Evolutionary conservation across 495 filamentous ascomycete species (phyloP).

Genomic region (Terfezia claveryi): DNA sequence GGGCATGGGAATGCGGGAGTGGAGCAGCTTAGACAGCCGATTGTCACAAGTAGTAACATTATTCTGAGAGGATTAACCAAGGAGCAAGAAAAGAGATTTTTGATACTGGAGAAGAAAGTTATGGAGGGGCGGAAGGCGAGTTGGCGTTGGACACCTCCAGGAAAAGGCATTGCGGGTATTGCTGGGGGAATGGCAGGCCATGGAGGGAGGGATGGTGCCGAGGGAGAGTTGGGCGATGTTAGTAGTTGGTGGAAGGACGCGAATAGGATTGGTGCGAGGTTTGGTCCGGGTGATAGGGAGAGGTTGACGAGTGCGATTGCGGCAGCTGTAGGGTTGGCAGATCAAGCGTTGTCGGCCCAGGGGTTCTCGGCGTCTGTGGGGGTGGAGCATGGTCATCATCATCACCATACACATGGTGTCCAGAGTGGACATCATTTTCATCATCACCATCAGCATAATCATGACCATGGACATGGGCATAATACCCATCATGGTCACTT

Average conservation of each 20-base stretch:
- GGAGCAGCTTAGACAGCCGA: conserved; percentile 5
- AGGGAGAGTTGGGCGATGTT: conserved; percentile 10
- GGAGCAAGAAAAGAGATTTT: conserved; percentile 55
- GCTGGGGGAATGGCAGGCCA: conserved; percentile 12
- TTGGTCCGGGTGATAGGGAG: not conserved
- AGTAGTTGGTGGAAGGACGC: conserved; percentile 9
- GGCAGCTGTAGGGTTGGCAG: not conserved
- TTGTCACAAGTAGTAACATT: conserved; percentile 61
- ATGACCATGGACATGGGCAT: not conserved
- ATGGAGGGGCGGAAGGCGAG: conserved; percentile 14
- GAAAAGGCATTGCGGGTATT: not conserved
- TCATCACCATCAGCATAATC: not conserved
- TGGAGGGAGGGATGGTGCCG: conserved; percentile 16
- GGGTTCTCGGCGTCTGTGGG: no score
- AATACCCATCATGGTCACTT: no score
- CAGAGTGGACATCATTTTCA: not conserved
- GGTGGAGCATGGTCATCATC: no score
- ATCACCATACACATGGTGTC: no score
- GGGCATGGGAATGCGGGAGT: not conserved
- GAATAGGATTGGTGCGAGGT: conserved; percentile 6
- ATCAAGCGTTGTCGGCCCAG: not conserved
- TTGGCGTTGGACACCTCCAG: conserved; percentile 1
- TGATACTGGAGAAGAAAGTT: conserved; percentile 46
- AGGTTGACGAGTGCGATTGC: not conserved
- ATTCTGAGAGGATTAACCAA: conserved; percentile 51